Evolutionary conservation across 306 rosid species (phyloP).

Genomic region (Abrus precatorius): DNA sequence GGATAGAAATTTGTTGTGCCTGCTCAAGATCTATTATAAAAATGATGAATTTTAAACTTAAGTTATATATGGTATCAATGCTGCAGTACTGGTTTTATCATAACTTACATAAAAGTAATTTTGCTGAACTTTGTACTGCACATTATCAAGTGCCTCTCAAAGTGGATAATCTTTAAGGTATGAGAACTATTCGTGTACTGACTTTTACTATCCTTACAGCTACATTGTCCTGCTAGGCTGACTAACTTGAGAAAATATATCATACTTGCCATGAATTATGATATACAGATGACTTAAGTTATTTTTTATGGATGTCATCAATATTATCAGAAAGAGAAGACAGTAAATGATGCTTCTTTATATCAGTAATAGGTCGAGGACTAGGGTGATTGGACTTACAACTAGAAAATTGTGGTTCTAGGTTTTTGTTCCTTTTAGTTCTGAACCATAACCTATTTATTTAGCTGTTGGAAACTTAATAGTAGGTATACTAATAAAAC

Average conservation of each 20-base stretch:
- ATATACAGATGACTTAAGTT: not conserved
- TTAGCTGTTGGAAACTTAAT: slow-evolving; percentile 17
- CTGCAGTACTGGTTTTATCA: not conserved
- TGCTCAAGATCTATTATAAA: slow-evolving; percentile 31
- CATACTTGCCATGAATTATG: slow-evolving; percentile 25
- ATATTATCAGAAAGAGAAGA: slow-evolving; percentile 9
- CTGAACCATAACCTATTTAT: slow-evolving; percentile 11
- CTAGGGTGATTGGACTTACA: slow-evolving; percentile 5
- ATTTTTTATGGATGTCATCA: not conserved
- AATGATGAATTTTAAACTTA: not conserved
- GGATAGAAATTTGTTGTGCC: not conserved
- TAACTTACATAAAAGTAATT: not conserved
- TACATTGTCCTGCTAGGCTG: not conserved
- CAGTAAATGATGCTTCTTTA: slow-evolving; percentile 8
- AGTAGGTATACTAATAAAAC: not conserved
- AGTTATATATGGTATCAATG: not conserved
- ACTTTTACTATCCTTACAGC: not conserved
- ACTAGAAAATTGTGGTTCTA: slow-evolving; percentile 2
- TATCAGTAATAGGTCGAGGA: not conserved
- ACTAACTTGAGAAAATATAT: not conserved
- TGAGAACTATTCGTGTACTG: not conserved
- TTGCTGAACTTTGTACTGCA: slow-evolving; percentile 4
- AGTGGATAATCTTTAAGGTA: not conserved
- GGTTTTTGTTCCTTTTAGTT: not conserved
- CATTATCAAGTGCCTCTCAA: slow-evolving; percentile 6